Evolutionary conservation across 192 early-diverging fungal genomes (phyloP), one percentile per base, ranked within the genome.

Genomic region (Phycomyces nitens): DNA sequence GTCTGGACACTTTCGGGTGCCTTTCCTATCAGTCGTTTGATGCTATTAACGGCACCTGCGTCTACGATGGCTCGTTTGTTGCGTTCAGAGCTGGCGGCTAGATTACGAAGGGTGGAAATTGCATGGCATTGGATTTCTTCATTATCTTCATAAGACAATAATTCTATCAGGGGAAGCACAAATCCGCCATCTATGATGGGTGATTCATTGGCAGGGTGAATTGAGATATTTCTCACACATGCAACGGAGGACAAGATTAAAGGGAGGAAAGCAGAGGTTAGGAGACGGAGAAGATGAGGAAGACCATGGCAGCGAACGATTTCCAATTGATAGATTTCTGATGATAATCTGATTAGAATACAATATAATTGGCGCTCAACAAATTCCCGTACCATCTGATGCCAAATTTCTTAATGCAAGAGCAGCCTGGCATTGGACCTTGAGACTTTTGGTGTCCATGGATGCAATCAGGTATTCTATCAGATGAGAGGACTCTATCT

Each of bases 191-290:
- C 84, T 40, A 94, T 83, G 56, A 93, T 92, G 29, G 89, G 90
- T 16, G 86, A 84, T 72, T 94, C 92, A 80, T 93, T 93, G 53
- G 82, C 74, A 9, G 89, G 83, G 66, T 92, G 90, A 57, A 95
- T 95, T 39, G 92, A 94, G 39, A 95, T 84, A 68, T 95, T 95
- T 54, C 93, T 86, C 53, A 95, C 78, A 55, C 92, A 94, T 3
- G 93, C 93, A 18, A 91, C 89, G 0, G 92, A 90, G 3, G 93
- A 92, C 0, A 92, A 72, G 21, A 91, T 88, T 61, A 93, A 75
- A 41, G 89, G 87, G 23, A 86, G 78, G 58, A 88, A 88, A 11
- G 80, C 80, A 34, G 91, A 90, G 75, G 89, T 80, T 42, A 93
- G 72, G 42, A 92, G 84, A 41, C 84, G 82, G 5, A 91, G 78